These are phyloP conservation scores for Mortierella sp. DNA, from an alignment of 371 early-diverging fungal genomes.

Conservation along the genomic window DNA sequence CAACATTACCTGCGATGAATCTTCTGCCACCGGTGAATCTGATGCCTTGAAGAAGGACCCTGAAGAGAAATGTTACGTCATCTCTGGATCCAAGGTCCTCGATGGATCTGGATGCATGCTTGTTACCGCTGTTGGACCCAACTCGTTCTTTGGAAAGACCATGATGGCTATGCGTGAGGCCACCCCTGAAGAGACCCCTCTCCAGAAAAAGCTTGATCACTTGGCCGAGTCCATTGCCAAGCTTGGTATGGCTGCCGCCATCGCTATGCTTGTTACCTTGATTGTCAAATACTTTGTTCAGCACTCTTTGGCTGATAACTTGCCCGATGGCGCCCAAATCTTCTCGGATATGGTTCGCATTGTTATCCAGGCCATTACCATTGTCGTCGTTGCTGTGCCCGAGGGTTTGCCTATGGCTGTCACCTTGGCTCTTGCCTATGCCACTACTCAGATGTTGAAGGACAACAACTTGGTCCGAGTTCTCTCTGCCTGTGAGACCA, in stretches of 20 bases:
- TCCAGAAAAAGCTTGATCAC: slow-evolving; percentile 88
- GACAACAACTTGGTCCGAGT: slow-evolving; percentile 93
- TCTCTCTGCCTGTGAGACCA: slow-evolving; percentile 92
- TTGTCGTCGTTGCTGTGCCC: slow-evolving; percentile 85
- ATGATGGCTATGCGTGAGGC: slow-evolving; percentile 88
- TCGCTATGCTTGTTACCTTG: slow-evolving; percentile 84
- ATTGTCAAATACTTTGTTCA: slow-evolving; percentile 85
- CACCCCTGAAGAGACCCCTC: slow-evolving; percentile 89
- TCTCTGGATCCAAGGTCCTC: slow-evolving; percentile 91
- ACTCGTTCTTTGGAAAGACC: slow-evolving; percentile 83
- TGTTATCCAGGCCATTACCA: slow-evolving; percentile 76
- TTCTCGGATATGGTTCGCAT: slow-evolving; percentile 69
- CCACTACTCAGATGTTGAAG: slow-evolving; percentile 85
- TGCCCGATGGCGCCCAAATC: slow-evolving; percentile 58
- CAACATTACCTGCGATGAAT: slow-evolving; percentile 90
- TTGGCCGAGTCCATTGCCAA: slow-evolving; percentile 96
- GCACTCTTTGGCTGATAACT: slow-evolving; percentile 65
- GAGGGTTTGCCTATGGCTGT: slow-evolving; percentile 86
- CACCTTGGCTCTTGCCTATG: slow-evolving; percentile 81
- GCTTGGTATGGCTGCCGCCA: slow-evolving; percentile 85
- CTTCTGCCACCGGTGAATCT: slow-evolving; percentile 94
- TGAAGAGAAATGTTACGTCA: slow-evolving; percentile 78
- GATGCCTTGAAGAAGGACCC: slow-evolving; percentile 82
- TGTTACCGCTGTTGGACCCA: slow-evolving; percentile 87
- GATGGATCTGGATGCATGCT: slow-evolving; percentile 89